These are phyloP conservation scores for Tulasnella sp. DNA, from an alignment of 768 basidiomycete species.

Conservation along the genomic window DNA sequence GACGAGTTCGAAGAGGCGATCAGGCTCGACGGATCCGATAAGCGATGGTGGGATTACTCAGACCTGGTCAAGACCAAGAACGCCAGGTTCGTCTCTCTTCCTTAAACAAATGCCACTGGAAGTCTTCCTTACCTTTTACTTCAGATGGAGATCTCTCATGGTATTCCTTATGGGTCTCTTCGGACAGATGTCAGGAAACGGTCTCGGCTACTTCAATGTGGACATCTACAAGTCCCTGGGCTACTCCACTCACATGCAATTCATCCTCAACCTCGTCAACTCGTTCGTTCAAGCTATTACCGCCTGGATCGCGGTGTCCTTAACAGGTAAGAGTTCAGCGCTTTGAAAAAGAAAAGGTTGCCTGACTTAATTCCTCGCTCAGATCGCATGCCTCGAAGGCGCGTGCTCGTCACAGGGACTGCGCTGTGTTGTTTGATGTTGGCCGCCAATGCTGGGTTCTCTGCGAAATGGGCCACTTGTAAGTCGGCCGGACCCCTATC, in stretches of 20 bases:
- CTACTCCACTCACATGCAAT: slow-evolving; percentile 15
- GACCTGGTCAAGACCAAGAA: slow-evolving; percentile 13
- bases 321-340: neutral
- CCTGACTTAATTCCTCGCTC: neutral
- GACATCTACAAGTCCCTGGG: slow-evolving; percentile 19
- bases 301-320: slow-evolving; percentile 13
- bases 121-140: slow-evolving; percentile 33
- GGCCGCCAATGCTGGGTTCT: slow-evolving; percentile 9
- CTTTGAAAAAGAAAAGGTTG: neutral
- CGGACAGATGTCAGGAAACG: slow-evolving; percentile 25
- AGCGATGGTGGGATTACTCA: slow-evolving; percentile 24
- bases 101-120: neutral
- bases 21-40: slow-evolving; percentile 20
- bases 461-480: slow-evolving; percentile 10
- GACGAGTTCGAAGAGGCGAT: slow-evolving; percentile 21
- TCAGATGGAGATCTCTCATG: slow-evolving; percentile 18
- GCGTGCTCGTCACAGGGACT: slow-evolving; percentile 2
- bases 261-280: slow-evolving; percentile 22
- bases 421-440: neutral
- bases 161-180: slow-evolving; percentile 23
- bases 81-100: slow-evolving; percentile 2
- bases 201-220: slow-evolving; percentile 21
- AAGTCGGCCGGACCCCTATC: neutral
- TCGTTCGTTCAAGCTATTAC: slow-evolving; percentile 18
- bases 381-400: slow-evolving; percentile 13